Conservation (phyloP, 2,329 filamentous ascomycete species). For the Colletotrichum camelliae region DNA sequence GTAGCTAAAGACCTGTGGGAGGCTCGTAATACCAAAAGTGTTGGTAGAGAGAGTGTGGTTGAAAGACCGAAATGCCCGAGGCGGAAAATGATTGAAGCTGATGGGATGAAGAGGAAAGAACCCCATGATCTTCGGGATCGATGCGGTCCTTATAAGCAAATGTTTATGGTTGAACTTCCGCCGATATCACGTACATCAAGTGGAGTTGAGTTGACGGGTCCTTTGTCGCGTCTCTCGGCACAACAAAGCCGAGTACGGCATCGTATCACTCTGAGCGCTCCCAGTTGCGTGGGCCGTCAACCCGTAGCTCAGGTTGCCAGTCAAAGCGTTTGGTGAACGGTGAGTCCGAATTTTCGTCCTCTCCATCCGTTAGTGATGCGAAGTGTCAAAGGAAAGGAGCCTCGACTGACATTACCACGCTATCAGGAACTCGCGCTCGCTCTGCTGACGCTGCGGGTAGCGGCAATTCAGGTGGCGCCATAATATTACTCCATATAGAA, state of each 20-base stretch:
- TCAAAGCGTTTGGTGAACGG: constrained; percentile 1
- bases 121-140: not conserved
- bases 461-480: not conserved
- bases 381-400: not conserved
- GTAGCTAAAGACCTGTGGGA: not conserved
- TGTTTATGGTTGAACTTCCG: too few species aligned
- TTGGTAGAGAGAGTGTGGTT: not conserved
- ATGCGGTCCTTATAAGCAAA: not conserved
- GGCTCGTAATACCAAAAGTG: not conserved
- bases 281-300: not conserved
- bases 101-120: not conserved
- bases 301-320: not conserved
- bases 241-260: not conserved
- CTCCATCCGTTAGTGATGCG: not conserved
- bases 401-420: not conserved
- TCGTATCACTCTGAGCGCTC: constrained; percentile 1
- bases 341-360: not conserved
- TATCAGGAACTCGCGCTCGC: not conserved
- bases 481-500: not conserved
- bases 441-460: not conserved
- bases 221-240: not conserved
- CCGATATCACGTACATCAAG: not conserved
- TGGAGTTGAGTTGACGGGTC: not conserved
- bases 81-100: not conserved
- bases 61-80: not conserved